Percentiles rank a stretch among this genome's conserved stretches.
These are phyloP conservation scores for Senna tora DNA, from an alignment of 306 rosid species.

Conservation along the genomic window DNA sequence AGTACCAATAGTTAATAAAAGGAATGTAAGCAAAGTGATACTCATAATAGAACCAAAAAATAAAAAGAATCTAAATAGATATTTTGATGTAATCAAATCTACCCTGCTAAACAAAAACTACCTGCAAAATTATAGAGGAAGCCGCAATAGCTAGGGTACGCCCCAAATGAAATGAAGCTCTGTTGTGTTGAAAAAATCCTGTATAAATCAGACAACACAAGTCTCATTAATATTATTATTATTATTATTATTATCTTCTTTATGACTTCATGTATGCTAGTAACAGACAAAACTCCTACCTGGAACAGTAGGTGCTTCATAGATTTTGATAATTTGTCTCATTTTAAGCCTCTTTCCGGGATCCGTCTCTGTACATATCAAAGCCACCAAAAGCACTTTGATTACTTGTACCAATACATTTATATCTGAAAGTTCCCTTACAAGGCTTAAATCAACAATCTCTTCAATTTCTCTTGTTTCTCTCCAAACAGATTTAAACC, in stretches of 20 bases:
- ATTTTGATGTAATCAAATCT: constrained; percentile 22
- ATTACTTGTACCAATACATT: no score
- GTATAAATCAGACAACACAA: constrained; percentile 73
- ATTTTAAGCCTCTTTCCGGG: no score
- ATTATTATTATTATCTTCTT: neutral
- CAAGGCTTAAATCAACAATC: no score
- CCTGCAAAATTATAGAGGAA: constrained; percentile 46
- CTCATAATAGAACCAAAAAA: no score
- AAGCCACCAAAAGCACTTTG: no score
- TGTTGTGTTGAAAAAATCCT: constrained; percentile 55
- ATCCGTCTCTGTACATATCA: no score
- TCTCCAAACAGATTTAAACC: no score
- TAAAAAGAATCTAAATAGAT: neutral
- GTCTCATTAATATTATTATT: constrained; percentile 12
- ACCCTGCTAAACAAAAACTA: constrained; percentile 43
- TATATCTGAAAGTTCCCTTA: no score
- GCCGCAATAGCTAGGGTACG: constrained; percentile 58
- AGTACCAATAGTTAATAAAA: no score
- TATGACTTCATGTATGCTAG: neutral
- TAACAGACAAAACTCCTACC: neutral
- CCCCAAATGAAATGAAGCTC: constrained; percentile 48
- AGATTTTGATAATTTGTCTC: no score
- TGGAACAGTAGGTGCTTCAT: neutral
- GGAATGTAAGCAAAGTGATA: no score
- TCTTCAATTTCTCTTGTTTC: no score